Evolutionary conservation across 1,139 yeast genomes (phyloP).

Genomic region (Yamadazyma membranifaciens): DNA sequence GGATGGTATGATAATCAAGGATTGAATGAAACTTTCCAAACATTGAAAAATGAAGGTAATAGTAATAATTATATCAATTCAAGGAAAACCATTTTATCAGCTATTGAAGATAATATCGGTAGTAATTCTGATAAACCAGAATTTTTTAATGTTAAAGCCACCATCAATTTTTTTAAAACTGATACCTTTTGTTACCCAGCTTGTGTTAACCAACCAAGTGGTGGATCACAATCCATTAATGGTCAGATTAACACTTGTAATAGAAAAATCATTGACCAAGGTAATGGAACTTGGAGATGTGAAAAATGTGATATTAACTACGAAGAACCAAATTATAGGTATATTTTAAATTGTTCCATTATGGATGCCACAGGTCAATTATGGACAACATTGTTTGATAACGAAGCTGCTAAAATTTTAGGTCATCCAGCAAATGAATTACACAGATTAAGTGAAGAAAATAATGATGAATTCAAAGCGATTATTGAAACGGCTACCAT

Average conservation of each 20-base stretch:
- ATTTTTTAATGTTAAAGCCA: conserved; percentile 71
- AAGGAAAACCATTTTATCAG: conserved; percentile 67
- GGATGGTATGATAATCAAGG: conserved; percentile 96
- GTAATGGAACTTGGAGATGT: conserved; percentile 86
- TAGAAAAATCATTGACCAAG: conserved; percentile 74
- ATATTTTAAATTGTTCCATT: conserved; percentile 67
- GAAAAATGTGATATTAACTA: conserved; percentile 80
- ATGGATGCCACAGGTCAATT: conserved; percentile 80
- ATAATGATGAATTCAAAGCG: conserved; percentile 46
- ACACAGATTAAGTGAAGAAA: conserved; percentile 45
- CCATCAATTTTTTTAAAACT: conserved; percentile 66
- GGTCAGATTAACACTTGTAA: conserved; percentile 53
- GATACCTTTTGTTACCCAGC: conserved; percentile 88
- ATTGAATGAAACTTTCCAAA: conserved; percentile 55
- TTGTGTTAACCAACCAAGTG: conserved; percentile 50
- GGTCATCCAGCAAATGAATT: conserved; percentile 73
- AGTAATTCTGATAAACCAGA: conserved; percentile 68
- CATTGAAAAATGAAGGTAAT: conserved; percentile 47
- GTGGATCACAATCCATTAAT: conserved; percentile 18
- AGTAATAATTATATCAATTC: conserved; percentile 35
- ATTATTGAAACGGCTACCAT: conserved; percentile 55
- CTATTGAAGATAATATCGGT: conserved; percentile 70
- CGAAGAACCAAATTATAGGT: conserved; percentile 73
- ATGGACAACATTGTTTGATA: conserved; percentile 88
- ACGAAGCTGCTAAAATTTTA: conserved; percentile 67